These are phyloP conservation scores for Apiospora rasikravindrae DNA, from an alignment of 2,329 filamentous ascomycete species.

Conservation along the genomic window DNA sequence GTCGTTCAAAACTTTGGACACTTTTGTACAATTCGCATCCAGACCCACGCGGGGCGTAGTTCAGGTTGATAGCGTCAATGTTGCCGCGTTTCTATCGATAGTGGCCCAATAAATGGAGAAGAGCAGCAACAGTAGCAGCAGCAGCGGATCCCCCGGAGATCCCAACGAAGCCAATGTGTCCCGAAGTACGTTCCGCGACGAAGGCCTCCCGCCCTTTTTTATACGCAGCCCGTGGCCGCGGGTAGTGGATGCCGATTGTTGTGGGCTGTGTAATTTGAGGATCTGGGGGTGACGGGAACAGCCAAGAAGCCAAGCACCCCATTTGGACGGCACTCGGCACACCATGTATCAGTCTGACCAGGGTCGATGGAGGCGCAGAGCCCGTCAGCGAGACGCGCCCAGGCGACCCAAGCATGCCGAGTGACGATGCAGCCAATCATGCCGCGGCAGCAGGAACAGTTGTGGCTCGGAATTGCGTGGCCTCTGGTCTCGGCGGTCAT, in stretches of 20 bases:
- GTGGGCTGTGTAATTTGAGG: conserved; percentile 5
- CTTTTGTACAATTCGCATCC: neutral
- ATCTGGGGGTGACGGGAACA: neutral
- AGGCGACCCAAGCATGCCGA: conserved; percentile 11
- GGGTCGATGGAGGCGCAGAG: conserved; percentile 1
- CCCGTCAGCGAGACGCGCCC: conserved; percentile 8
- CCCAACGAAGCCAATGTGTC: neutral
- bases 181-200: neutral
- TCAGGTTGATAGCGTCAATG: neutral
- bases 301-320: neutral
- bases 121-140: neutral
- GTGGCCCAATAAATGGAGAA: neutral
- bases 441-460: neutral
- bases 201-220: neutral
- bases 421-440: conserved; percentile 13
- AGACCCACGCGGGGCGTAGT: neutral
- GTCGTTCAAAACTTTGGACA: neutral
- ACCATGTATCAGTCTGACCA: neutral
- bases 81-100: neutral
- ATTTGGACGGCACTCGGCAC: neutral
- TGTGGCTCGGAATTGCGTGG: conserved; percentile 5
- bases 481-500: conserved; percentile 9
- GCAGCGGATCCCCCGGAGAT: neutral
- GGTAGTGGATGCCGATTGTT: conserved; percentile 9
- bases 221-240: neutral